Evolutionary conservation across 139 green algal species (phyloP).

Genomic region (Coelastrella sp.): DNA sequence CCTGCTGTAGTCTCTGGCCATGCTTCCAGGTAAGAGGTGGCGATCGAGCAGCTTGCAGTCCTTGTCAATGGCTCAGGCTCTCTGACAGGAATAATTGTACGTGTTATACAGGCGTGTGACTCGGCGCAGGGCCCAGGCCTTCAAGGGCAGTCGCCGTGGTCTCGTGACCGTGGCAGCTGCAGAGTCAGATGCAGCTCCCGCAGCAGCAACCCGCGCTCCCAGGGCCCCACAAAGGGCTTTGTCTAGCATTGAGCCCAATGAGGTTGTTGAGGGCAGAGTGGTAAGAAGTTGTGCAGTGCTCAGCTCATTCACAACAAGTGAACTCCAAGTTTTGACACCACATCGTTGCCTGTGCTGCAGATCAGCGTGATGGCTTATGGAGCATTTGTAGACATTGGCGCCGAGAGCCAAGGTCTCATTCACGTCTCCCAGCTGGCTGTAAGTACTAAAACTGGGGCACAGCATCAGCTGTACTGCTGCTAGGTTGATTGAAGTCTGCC

Average conservation of each 20-base stretch:
- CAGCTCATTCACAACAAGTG: background rate
- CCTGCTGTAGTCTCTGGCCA: slow-evolving; percentile 1
- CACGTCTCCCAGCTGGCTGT: slow-evolving; percentile 94
- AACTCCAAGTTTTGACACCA: background rate
- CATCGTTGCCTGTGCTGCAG: slow-evolving; percentile 47
- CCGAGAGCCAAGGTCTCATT: slow-evolving; percentile 87
- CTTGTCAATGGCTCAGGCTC: background rate
- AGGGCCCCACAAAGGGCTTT: slow-evolving; percentile 39
- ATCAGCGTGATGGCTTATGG: slow-evolving; percentile 81
- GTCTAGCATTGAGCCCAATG: slow-evolving; percentile 53
- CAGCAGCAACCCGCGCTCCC: background rate
- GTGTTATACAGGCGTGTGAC: slow-evolving; percentile 16
- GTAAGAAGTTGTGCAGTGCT: slow-evolving; percentile 50
- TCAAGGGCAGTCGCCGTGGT: slow-evolving; percentile 38
- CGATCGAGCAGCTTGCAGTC: background rate
- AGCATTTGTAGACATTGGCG: slow-evolving; percentile 95
- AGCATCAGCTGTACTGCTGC: background rate
- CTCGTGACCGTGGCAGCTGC: slow-evolving; percentile 47
- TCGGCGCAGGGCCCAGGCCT: slow-evolving; percentile 30
- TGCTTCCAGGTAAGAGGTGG: slow-evolving; percentile 30
- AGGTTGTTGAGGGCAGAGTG: slow-evolving; percentile 67
- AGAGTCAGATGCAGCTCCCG: slow-evolving; percentile 23
- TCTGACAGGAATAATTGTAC: background rate
- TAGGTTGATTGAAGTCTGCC: background rate
- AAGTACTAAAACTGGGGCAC: background rate